Base-by-base conservation (phyloP, 768 basidiomycete species). In the Mycena chlorophos region DNA sequence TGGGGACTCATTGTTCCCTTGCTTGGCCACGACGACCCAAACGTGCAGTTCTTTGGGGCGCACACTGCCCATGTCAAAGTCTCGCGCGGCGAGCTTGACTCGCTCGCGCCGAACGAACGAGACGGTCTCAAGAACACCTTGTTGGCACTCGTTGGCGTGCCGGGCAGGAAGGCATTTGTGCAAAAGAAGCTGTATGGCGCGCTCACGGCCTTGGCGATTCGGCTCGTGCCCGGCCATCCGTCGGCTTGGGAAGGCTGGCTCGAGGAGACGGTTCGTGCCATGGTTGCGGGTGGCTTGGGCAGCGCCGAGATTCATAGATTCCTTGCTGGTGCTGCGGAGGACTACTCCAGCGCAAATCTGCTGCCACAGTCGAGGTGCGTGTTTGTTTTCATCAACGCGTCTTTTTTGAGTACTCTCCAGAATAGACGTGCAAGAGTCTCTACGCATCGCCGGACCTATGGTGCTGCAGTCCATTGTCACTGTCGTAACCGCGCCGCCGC, bases 61-160 rank as follows among this genome's bases (percentile, higher is more conserved):
- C 94, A 97, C 64, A 97, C 92, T 0, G 84, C 88, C 2, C 92
- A 95, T 66, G 90, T 95, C 58, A 98, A 98, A 80, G 92, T 96
- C 60, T 85, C 89, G 14, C 77, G 94, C 60, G 94, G 96, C 3
- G 28, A 48, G 12, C 23, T 45, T 3, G 31, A 29, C 23, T 17
- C 28, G 2, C 47, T 61, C 14, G 1, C 38, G 19, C 1, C 10
- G n/a, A 39, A 39, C 13, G 45, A 54, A 14, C 51, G 51, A 45
- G 8, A 10, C 17, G 50, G n/a, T 25, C 30, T 62, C 30, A 22
- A 47, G 20, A 55, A 54, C 31, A 47, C 50, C 34, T 49, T 60
- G 30, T 34, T 60, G 37, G 90, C 91, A 34, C 70, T 94, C 54
- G 84, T 89, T 69, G 77, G 91, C 48, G 80, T 79, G 39, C 80